These are phyloP conservation scores for Abortiporus biennis DNA, from an alignment of 1,284 basidiomycete species.

Conservation along the genomic window DNA sequence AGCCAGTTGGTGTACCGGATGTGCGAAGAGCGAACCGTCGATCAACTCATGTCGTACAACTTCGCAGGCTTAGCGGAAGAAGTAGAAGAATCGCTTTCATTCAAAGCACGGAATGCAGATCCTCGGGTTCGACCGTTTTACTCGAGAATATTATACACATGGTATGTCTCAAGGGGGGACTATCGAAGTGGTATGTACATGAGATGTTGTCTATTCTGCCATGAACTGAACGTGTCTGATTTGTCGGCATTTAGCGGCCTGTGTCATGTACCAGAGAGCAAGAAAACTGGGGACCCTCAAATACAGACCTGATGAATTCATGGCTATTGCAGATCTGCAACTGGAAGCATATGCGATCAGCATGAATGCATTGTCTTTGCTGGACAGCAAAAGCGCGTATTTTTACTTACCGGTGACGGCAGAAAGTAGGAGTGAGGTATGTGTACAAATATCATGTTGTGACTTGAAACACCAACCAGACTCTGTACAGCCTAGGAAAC, in stretches of 20 bases:
- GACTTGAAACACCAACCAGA: not conserved
- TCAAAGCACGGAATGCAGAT: conserved; percentile 94
- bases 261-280: conserved; percentile 93
- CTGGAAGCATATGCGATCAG: conserved; percentile 81
- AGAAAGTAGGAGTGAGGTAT: conserved; percentile 37
- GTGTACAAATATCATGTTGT: conserved; percentile 6
- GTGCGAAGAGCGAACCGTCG: conserved; percentile 86
- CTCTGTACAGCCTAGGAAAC: conserved; percentile 48
- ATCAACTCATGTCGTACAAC: conserved; percentile 76
- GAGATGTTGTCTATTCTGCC: not conserved
- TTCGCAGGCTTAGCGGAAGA: conserved; percentile 85
- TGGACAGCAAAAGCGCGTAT: conserved; percentile 84
- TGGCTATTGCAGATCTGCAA: conserved; percentile 67
- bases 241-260: conserved; percentile 53
- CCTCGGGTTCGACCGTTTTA: conserved; percentile 85
- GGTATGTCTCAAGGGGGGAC: conserved; percentile 83
- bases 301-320: conserved; percentile 42
- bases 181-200: conserved; percentile 76
- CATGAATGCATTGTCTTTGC: conserved; percentile 84
- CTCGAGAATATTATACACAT: conserved; percentile 92
- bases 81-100: conserved; percentile 85
- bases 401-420: conserved; percentile 54
- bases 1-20: conserved; percentile 83
- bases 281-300: conserved; percentile 66
- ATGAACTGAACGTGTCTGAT: conserved; percentile 7